phyloP scores from a whole-genome alignment of 2,329 filamentous ascomycete genomes.

The Claviceps sorghi region DNA sequence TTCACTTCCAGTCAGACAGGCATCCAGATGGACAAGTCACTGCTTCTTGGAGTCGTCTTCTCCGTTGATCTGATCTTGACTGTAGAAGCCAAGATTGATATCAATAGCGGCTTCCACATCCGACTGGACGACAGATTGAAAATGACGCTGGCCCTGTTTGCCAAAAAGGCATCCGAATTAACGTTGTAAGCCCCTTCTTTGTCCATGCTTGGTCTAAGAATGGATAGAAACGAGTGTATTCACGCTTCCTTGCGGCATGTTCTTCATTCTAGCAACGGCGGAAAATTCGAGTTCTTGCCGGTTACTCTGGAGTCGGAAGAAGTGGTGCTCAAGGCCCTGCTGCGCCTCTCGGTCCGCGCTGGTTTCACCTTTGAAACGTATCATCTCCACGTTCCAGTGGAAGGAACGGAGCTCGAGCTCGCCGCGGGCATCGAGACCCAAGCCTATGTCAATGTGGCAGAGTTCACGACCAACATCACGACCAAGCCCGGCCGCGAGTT shows the following conservation, averaged over 20 bases:
- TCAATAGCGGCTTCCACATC: neutral
- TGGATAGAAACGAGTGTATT: neutral
- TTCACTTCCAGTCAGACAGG: neutral
- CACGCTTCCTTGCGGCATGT: neutral
- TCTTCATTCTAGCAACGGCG: no score
- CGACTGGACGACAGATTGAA: neutral
- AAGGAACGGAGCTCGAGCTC: constrained; percentile 12
- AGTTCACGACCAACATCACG: constrained; percentile 39
- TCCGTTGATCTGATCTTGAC: neutral
- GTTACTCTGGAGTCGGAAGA: no score
- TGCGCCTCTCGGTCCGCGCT: no score
- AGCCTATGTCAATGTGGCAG: constrained; percentile 37
- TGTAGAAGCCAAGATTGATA: neutral
- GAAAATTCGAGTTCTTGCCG: no score
- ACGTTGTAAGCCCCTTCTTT: neutral
- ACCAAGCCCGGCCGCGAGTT: constrained; percentile 10
- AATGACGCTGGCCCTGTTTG: neutral
- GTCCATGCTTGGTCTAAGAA: neutral
- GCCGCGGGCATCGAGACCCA: constrained; percentile 29
- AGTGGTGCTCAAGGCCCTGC: no score
- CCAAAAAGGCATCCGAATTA: neutral
- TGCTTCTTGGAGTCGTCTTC: neutral
- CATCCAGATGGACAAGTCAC: neutral
- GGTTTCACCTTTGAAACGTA: no score
- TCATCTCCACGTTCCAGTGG: no score